Percentiles rank a stretch among this genome's conserved stretches.
Conservation (phyloP, 2,329 filamentous ascomycete species). For the Hypoxylon sp. region DNA sequence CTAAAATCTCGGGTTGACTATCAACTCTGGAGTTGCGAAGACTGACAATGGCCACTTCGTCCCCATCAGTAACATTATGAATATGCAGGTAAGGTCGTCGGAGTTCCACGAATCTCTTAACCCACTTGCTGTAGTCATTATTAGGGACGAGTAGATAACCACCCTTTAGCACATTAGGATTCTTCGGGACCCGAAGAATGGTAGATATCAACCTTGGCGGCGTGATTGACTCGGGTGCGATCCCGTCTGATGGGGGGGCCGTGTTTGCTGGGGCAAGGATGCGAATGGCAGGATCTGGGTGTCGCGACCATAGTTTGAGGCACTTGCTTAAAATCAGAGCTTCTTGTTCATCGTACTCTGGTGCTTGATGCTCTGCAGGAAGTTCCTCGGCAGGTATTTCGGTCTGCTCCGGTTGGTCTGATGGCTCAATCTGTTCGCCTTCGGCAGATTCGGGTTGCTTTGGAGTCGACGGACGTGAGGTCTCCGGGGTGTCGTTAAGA, state of each 20-base stretch:
- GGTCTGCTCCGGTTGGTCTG: slow-evolving; percentile 36
- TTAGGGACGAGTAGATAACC: slow-evolving; percentile 89
- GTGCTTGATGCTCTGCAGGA: slow-evolving; percentile 34
- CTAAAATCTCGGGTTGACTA: slow-evolving; percentile 86
- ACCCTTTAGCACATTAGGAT: slow-evolving; percentile 80
- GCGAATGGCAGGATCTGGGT: slow-evolving; percentile 63
- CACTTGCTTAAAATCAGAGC: slow-evolving; percentile 61
- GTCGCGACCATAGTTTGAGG: slow-evolving; percentile 70
- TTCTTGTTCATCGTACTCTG: slow-evolving; percentile 59
- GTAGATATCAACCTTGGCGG: slow-evolving; percentile 76
- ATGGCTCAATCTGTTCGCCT: slow-evolving; percentile 38
- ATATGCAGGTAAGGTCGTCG: slow-evolving; percentile 91
- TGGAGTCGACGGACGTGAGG: slow-evolving; percentile 53
- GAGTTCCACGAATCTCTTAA: slow-evolving; percentile 91
- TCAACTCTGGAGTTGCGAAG: slow-evolving; percentile 91
- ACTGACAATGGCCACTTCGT: slow-evolving; percentile 90
- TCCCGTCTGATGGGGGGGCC: slow-evolving; percentile 72
- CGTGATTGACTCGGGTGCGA: slow-evolving; percentile 55
- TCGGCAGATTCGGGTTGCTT: slow-evolving; percentile 34
- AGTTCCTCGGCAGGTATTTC: slow-evolving; percentile 22
- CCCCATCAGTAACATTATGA: slow-evolving; percentile 83
- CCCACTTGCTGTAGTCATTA: slow-evolving; percentile 82
- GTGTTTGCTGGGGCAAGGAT: slow-evolving; percentile 70
- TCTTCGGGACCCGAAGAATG: slow-evolving; percentile 81
- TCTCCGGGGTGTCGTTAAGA: slow-evolving; percentile 65